phyloP scores from a whole-genome alignment of 805 yeast genomes.

The Kockiozyma suomiensis region DNA sequence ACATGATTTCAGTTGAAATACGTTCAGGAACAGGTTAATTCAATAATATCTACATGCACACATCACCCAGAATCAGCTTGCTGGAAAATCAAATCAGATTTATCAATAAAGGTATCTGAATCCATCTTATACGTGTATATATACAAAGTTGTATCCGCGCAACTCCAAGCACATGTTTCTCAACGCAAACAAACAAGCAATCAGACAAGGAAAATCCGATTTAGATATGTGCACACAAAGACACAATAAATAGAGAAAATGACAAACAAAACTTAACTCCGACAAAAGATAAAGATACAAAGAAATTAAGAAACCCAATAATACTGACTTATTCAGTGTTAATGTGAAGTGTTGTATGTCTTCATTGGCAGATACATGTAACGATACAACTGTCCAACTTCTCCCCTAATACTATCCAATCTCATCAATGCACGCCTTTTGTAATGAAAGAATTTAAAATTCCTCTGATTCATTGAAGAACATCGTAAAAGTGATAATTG shows the following conservation, averaged over 20 bases:
- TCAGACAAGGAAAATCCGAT: not conserved
- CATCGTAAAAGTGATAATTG: conserved; percentile 79
- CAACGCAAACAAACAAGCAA: not conserved
- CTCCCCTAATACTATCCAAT: not conserved
- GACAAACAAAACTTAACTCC: not conserved
- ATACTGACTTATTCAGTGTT: too few species aligned
- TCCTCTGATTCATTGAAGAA: conserved; percentile 62
- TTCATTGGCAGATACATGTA: too few species aligned
- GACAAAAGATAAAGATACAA: too few species aligned
- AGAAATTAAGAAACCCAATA: too few species aligned
- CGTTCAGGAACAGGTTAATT: too few species aligned
- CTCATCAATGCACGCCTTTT: not conserved
- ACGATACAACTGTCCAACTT: not conserved
- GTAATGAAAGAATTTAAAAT: conserved; percentile 35
- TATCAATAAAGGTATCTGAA: not conserved
- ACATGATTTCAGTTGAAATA: not conserved
- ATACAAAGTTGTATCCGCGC: too few species aligned
- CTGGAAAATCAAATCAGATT: not conserved
- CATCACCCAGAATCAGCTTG: too few species aligned
- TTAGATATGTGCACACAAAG: not conserved
- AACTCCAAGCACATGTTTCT: too few species aligned
- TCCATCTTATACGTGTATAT: too few species aligned
- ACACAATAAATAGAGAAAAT: too few species aligned
- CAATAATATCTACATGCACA: too few species aligned
- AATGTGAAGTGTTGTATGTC: too few species aligned